A percentile compares a stretch with the other conserved stretches of the same genome.
Evolutionary conservation across 2,329 filamentous ascomycete species (phyloP).

Genomic region (Alternaria sp.): DNA sequence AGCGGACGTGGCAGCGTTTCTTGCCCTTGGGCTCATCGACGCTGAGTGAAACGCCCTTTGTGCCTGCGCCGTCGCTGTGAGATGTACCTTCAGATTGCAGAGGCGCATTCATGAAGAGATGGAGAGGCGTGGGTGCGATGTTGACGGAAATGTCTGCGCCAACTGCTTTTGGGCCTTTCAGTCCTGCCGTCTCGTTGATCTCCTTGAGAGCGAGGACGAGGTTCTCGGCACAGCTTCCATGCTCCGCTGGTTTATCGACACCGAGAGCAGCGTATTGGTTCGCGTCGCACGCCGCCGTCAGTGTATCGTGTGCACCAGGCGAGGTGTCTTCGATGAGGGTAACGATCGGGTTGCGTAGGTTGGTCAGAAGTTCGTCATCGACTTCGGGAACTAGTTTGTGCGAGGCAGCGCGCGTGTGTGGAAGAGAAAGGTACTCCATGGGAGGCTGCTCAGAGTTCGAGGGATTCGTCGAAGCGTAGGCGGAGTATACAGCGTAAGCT

Average conservation of each 20-base stretch:
- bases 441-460: constrained; percentile 43
- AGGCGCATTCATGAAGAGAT: constrained; percentile 51
- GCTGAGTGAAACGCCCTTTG: constrained; percentile 36
- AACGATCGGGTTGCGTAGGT: constrained; percentile 55
- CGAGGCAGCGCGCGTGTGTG: constrained; percentile 52
- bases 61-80: constrained; percentile 27
- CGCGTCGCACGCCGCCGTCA: constrained; percentile 57
- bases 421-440: constrained; percentile 57
- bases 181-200: constrained; percentile 54
- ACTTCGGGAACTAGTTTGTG: constrained; percentile 51
- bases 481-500: constrained; percentile 57
- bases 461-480: constrained; percentile 48
- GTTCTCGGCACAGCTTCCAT: constrained; percentile 57
- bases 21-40: constrained; percentile 43
- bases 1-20: constrained; percentile 44
- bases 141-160: constrained; percentile 58
- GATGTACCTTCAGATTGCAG: constrained; percentile 21
- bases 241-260: constrained; percentile 53
- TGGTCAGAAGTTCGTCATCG: constrained; percentile 53
- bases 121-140: constrained; percentile 54
- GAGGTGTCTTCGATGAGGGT: constrained; percentile 55
- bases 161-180: constrained; percentile 55
- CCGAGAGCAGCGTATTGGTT: constrained; percentile 51
- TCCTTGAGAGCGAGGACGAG: constrained; percentile 57
- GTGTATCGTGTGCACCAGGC: constrained; percentile 54